Evolutionary conservation across 345 rosid genomes (phyloP).

Genomic region (Cardiospermum halicacabum): DNA sequence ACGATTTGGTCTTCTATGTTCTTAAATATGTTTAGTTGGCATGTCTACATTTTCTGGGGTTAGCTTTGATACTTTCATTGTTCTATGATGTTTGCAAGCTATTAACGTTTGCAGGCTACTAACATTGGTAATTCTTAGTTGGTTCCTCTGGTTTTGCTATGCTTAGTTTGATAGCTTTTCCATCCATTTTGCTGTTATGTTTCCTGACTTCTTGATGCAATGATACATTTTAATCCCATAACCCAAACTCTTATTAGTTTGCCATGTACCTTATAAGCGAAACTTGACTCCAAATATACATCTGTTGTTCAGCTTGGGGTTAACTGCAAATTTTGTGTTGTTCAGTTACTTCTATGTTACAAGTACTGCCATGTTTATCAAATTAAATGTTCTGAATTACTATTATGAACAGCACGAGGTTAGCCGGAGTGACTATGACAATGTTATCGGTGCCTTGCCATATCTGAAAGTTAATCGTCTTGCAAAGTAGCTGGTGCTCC

Average conservation of each 20-base stretch:
- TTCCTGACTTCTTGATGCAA: too few relatives aligned
- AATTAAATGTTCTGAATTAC: neutral
- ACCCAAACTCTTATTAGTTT: too few relatives aligned
- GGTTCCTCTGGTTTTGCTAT: neutral
- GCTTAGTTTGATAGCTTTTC: too few relatives aligned
- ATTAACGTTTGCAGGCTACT: too few relatives aligned
- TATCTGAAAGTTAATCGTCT: conserved; percentile 84
- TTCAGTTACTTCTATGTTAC: too few relatives aligned
- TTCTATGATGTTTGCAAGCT: neutral
- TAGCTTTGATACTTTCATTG: neutral
- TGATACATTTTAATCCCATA: too few relatives aligned
- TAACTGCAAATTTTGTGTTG: too few relatives aligned
- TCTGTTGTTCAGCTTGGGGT: too few relatives aligned
- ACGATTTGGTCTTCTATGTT: neutral
- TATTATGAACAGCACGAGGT: conserved; percentile 45
- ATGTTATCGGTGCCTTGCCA: conserved; percentile 76
- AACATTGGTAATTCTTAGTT: neutral
- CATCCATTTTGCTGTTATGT: too few relatives aligned
- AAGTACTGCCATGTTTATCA: too few relatives aligned
- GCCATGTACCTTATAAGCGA: too few relatives aligned
- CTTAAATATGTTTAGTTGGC: neutral
- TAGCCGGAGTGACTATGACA: conserved; percentile 81
- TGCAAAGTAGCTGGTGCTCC: conserved; percentile 38
- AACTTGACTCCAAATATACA: too few relatives aligned
- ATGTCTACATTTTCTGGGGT: neutral